Conservation (phyloP, 176 grass and related monocot genomes). For the Rhynchospora tenuis region DNA sequence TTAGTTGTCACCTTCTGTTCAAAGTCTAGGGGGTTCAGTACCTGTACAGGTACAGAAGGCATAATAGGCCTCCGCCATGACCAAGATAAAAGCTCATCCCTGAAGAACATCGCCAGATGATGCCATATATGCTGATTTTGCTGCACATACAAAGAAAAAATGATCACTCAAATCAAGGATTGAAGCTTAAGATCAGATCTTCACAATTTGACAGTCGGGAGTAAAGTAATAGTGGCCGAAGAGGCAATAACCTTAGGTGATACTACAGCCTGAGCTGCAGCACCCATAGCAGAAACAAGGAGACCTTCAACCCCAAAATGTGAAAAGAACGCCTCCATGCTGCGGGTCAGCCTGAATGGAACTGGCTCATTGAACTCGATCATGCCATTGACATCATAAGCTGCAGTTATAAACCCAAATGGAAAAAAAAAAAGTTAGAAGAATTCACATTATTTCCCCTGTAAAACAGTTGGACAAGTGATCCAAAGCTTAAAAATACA, state of each 20-base stretch:
- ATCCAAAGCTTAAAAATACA: not conserved
- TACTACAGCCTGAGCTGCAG: slow-evolving; percentile 89
- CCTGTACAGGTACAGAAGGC: slow-evolving; percentile 57
- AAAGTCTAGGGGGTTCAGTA: slow-evolving; percentile 74
- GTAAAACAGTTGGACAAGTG: not conserved
- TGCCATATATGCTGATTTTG: slow-evolving; percentile 99
- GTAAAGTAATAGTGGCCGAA: slow-evolving; percentile 2
- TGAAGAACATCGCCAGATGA: slow-evolving; percentile 99
- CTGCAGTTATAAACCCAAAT: slow-evolving; percentile 36
- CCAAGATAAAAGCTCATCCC: slow-evolving; percentile 96
- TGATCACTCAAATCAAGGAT: not conserved
- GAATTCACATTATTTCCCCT: not conserved
- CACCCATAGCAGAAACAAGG: slow-evolving; percentile 91
- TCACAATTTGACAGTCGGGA: not conserved
- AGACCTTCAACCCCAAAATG: slow-evolving; percentile 97
- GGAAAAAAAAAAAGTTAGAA: slow-evolving; percentile 19
- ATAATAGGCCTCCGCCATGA: slow-evolving; percentile 95
- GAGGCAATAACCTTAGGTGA: slow-evolving; percentile 70
- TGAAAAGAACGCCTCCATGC: slow-evolving; percentile 97
- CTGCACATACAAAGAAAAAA: slow-evolving; percentile 30
- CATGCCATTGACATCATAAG: slow-evolving; percentile 96
- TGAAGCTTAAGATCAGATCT: not conserved
- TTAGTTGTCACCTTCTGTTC: slow-evolving; percentile 92
- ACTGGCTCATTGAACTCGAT: slow-evolving; percentile 95
- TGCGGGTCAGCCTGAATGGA: slow-evolving; percentile 95